Evolutionary conservation across 768 basidiomycete species (phyloP).

Genomic region (Mycena chlorophos): DNA sequence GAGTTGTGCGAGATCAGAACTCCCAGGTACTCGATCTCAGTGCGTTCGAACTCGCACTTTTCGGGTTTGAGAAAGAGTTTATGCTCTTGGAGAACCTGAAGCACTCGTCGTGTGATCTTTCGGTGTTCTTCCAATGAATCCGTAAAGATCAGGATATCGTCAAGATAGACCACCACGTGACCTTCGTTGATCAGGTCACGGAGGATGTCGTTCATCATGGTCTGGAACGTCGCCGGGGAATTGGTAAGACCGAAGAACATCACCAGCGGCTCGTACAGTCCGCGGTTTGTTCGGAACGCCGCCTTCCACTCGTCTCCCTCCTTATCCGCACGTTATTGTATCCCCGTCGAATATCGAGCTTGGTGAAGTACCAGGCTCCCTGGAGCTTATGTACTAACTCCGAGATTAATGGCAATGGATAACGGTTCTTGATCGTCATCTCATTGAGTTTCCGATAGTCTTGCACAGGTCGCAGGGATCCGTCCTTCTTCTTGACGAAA

Average conservation of each 20-base stretch:
- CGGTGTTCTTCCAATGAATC: conserved; percentile 18
- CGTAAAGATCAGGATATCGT: conserved; percentile 19
- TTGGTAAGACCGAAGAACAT: conserved; percentile 45
- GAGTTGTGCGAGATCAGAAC: not conserved
- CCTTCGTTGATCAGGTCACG: conserved; percentile 25
- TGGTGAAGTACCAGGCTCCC: conserved; percentile 30
- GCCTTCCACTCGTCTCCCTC: conserved; percentile 48
- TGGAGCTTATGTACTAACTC: conserved; percentile 32
- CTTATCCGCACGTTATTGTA: conserved; percentile 46
- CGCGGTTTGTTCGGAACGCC: conserved; percentile 31
- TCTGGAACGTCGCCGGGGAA: conserved; percentile 30
- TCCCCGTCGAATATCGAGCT: conserved; percentile 40
- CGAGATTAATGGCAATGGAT: conserved; percentile 36
- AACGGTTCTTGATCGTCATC: conserved; percentile 33
- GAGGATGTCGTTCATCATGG: conserved; percentile 38
- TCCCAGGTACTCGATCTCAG: conserved; percentile 26
- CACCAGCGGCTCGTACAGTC: conserved; percentile 40
- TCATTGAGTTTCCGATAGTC: conserved; percentile 31
- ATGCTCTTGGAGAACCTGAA: conserved; percentile 28
- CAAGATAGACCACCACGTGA: conserved; percentile 33
- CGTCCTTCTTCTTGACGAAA: conserved; percentile 17
- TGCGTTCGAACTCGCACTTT: conserved; percentile 35
- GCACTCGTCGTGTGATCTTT: conserved; percentile 22
- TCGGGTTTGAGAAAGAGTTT: conserved; percentile 38
- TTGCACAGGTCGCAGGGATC: conserved; percentile 20